These are phyloP conservation scores for Malassezia caprae DNA, from an alignment of 1,284 basidiomycete genomes.

Conservation along the genomic window DNA sequence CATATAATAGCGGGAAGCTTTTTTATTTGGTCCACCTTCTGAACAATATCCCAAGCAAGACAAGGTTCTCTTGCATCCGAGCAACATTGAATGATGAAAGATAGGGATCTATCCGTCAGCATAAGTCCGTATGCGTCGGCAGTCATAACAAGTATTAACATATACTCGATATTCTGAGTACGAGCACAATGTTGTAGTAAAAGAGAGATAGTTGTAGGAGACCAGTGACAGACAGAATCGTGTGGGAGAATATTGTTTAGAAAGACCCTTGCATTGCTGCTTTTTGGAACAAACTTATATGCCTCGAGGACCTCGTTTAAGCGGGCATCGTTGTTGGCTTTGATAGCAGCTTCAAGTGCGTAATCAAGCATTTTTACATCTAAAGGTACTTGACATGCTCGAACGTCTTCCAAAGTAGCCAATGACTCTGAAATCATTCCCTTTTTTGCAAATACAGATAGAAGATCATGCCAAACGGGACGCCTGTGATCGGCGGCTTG, in stretches of 20 bases:
- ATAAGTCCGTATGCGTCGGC: constrained; percentile 15
- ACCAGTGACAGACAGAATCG: constrained; percentile 15
- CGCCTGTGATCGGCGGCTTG: background rate
- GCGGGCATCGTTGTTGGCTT: constrained; percentile 15
- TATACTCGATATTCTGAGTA: constrained; percentile 27
- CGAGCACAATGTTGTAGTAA: constrained; percentile 22
- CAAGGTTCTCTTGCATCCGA: constrained; percentile 23
- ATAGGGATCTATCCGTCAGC: constrained; percentile 18
- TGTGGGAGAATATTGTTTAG: background rate
- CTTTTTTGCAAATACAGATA: constrained; percentile 16
- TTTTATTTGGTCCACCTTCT: constrained; percentile 15
- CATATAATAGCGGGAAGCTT: constrained; percentile 20
- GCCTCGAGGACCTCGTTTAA: constrained; percentile 15
- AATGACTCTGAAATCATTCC: constrained; percentile 19
- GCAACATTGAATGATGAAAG: constrained; percentile 15
- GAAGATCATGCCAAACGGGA: background rate
- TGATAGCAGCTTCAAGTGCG: constrained; percentile 22
- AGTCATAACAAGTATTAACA: constrained; percentile 20
- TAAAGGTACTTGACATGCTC: constrained; percentile 13
- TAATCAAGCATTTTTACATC: constrained; percentile 25
- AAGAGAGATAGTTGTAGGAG: constrained; percentile 23
- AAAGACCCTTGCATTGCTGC: background rate
- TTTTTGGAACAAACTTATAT: background rate
- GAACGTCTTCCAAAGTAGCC: constrained; percentile 26
- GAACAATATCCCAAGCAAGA: constrained; percentile 25